phyloP scores from a whole-genome alignment of 441 rosid genomes.

The Corymbia citriodora region DNA sequence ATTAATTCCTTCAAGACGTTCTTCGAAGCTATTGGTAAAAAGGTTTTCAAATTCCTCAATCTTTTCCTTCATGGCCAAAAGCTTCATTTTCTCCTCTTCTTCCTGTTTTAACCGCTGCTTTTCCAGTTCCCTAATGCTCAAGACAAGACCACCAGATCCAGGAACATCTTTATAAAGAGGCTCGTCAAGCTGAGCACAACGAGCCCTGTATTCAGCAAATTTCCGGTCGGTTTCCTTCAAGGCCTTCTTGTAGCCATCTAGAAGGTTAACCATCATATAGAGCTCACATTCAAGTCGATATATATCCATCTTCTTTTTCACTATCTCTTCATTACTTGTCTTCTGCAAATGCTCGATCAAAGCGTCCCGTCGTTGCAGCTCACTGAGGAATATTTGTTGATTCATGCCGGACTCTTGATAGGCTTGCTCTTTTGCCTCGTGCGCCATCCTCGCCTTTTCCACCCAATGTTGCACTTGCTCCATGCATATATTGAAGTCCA shows the following conservation, averaged over 20 bases:
- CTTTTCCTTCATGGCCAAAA: conserved; percentile 29
- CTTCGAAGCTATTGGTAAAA: conserved; percentile 32
- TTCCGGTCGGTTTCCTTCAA: conserved; percentile 57
- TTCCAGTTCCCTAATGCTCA: conserved; percentile 61
- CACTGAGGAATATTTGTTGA: conserved; percentile 44
- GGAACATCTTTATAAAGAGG: conserved; percentile 70
- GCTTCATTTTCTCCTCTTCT: conserved; percentile 50
- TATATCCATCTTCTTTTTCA: conserved; percentile 36
- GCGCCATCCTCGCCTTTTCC: conserved; percentile 46
- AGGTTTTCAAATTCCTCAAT: conserved; percentile 43
- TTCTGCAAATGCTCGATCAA: conserved; percentile 58
- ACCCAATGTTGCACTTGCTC: conserved; percentile 40
- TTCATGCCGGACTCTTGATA: conserved; percentile 33
- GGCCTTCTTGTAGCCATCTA: conserved; percentile 68
- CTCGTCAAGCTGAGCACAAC: conserved; percentile 43
- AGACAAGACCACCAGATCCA: conserved; percentile 78
- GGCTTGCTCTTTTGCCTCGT: conserved; percentile 43
- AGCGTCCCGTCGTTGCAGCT: conserved; percentile 42
- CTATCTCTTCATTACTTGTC: conserved; percentile 52
- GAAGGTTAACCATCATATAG: conserved; percentile 52
- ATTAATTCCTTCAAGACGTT: conserved; percentile 17
- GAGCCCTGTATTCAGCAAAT: conserved; percentile 59
- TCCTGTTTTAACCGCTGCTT: conserved; percentile 57
- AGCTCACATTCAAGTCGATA: conserved; percentile 71
- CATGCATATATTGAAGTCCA: conserved; percentile 34